phyloP scores from a whole-genome alignment of 1,139 yeast species.

The Nakaseomyces nivariensis region DNA sequence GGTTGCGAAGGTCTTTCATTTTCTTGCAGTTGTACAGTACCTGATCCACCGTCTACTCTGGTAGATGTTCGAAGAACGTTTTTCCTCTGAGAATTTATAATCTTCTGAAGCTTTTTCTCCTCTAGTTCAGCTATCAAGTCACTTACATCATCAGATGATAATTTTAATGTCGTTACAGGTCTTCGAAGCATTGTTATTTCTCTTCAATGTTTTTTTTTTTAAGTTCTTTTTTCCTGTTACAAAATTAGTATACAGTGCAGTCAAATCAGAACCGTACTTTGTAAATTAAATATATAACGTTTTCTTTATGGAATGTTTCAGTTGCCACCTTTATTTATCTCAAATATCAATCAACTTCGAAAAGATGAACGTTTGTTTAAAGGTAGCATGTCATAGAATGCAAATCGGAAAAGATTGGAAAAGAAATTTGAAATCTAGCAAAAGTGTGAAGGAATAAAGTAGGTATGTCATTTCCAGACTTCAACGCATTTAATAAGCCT shows the following conservation, averaged over 20 bases:
- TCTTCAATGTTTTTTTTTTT: background rate
- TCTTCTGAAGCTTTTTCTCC: slow-evolving; percentile 9
- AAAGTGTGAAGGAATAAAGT: too few species aligned
- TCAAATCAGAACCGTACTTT: too few species aligned
- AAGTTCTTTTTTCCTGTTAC: background rate
- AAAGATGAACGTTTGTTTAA: too few species aligned
- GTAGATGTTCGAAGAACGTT: slow-evolving; percentile 3
- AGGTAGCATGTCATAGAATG: too few species aligned
- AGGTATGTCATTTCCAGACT: too few species aligned
- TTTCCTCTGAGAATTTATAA: background rate
- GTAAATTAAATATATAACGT: too few species aligned
- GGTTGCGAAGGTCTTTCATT: background rate
- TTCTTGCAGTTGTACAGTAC: background rate
- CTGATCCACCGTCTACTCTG: background rate
- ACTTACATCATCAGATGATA: slow-evolving; percentile 11
- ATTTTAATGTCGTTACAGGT: slow-evolving; percentile 11
- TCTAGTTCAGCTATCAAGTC: slow-evolving; percentile 13
- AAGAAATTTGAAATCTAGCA: too few species aligned
- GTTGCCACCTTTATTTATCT: too few species aligned
- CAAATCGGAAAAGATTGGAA: too few species aligned
- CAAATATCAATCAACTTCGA: too few species aligned
- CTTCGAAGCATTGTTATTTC: slow-evolving; percentile 11
- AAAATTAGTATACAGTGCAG: too few species aligned
- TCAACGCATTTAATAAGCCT: slow-evolving; percentile 21
- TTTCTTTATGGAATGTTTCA: too few species aligned